Base-by-base conservation (phyloP, 306 rosid genomes). In the Cucumis cinereus region DNA sequence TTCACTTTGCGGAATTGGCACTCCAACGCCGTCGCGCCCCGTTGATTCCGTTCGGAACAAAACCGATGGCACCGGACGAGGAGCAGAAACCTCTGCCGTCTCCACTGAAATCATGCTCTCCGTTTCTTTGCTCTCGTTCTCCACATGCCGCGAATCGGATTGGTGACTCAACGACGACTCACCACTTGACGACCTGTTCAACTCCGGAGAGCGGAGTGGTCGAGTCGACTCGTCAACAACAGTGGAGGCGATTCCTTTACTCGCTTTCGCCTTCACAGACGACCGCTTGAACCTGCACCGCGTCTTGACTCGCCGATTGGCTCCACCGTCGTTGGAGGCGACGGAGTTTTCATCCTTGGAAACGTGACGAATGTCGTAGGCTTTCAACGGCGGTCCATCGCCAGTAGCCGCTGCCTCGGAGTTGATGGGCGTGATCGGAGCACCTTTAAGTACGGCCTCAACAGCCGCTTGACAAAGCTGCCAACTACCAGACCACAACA, bases 401-500 rank as follows among this genome's bases (percentile, higher is more conserved):
- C 88, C 90, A 1, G 23, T 84, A 1, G 93, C 83, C 10, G 96
- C 96, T 0, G 92, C 92, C 67, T 93, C 97, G 0, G 96, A 88
- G 2, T 93, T 84, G 7, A 93, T 91, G 76, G 98, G 92, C 7
- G 91, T 93, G 60, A 93, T 90, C 62, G 96, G 93, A 13, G 85
- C 85, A 4, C 98, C 98, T 57, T 89, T 90, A 35, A 94, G 85
- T 43, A 94, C 97, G 26, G 96, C 91, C 75, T 94, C 98, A 3
- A 94, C 98, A 4, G 97, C 98, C 41, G 89, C 86, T 52, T 94
- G 98, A 70, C 98, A 94, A 3, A 94, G 94, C 77, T 91, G 96
- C 98, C 98, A 94, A 71, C 94, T 90, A 17, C 98, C 97, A 1
- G 97, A 91, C 98, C 98, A 94, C 71, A 94, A 77, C 86, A 94